A percentile compares a stretch with the other conserved stretches of the same genome.
These are phyloP conservation scores for Hippophae gyantsensis DNA, from an alignment of 306 rosid genomes.

Conservation along the genomic window DNA sequence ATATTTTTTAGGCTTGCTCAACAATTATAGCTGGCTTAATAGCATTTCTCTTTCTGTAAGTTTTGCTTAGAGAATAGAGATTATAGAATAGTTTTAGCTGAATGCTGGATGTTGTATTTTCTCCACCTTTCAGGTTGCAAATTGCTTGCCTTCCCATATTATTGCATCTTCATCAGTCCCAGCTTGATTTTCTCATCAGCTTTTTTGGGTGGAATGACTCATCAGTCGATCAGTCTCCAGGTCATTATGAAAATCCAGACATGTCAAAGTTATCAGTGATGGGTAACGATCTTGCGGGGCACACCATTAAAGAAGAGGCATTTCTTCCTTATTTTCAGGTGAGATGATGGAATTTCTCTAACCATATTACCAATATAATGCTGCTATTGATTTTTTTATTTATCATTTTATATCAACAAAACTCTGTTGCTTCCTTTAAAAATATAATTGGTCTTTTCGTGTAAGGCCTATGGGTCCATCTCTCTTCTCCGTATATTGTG, in stretches of 20 bases:
- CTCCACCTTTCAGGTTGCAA: slow-evolving; percentile 47
- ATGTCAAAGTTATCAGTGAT: slow-evolving; percentile 39
- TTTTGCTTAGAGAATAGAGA: background rate
- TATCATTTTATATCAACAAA: background rate
- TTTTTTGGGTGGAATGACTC: slow-evolving; percentile 63
- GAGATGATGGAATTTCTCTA: slow-evolving; percentile 21
- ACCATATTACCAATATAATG: too few species aligned
- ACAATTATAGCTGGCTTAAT: background rate
- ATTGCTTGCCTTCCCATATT: slow-evolving; percentile 55
- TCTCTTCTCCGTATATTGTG: too few species aligned
- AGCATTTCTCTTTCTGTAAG: background rate
- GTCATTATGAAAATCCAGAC: slow-evolving; percentile 43
- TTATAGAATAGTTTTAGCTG: slow-evolving; percentile 3
- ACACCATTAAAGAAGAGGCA: slow-evolving; percentile 58
- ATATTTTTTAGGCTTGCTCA: background rate
- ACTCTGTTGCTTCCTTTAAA: slow-evolving; percentile 6
- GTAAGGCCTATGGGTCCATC: too few species aligned
- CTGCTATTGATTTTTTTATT: slow-evolving; percentile 4
- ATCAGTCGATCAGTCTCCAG: slow-evolving; percentile 39
- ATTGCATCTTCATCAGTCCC: slow-evolving; percentile 78
- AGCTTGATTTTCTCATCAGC: slow-evolving; percentile 70
- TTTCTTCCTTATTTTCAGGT: slow-evolving; percentile 98
- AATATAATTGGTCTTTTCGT: too few species aligned
- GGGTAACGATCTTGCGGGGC: slow-evolving; percentile 25
- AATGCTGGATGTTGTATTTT: slow-evolving; percentile 8